Conservation (phyloP, 2,329 filamentous ascomycete genomes). For the Curvularia spicifera region DNA sequence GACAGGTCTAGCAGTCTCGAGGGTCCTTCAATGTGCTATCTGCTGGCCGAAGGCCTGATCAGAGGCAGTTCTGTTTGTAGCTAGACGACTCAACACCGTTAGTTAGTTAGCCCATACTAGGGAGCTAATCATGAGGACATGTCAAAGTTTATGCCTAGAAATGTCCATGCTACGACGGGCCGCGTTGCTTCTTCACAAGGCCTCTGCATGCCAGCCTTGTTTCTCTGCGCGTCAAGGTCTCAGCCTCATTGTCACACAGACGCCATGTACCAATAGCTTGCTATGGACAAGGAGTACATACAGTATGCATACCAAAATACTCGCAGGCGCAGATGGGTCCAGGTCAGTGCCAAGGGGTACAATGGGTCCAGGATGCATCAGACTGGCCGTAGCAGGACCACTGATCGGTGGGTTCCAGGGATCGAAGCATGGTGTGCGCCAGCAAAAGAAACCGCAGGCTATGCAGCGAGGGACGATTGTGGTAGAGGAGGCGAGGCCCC, state of each 20-base stretch:
- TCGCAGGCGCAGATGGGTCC: conserved; percentile 6
- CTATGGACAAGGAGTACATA: too few relatives aligned
- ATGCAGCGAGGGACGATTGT: conserved; percentile 11
- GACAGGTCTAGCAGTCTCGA: conserved; percentile 2
- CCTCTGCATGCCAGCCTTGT: conserved; percentile 1
- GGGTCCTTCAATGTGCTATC: neutral
- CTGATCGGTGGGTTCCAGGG: conserved; percentile 8
- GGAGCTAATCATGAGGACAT: neutral
- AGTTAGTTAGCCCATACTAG: neutral
- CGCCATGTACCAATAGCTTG: neutral
- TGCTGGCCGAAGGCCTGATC: neutral
- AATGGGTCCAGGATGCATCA: conserved; percentile 10
- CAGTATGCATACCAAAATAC: neutral
- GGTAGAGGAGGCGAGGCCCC: conserved; percentile 12
- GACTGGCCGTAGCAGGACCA: neutral
- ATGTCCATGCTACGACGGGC: conserved; percentile 2
- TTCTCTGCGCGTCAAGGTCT: conserved; percentile 6
- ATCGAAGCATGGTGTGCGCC: conserved; percentile 4
- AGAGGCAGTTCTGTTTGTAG: neutral
- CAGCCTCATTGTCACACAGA: conserved; percentile 9
- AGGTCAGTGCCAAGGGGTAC: neutral
- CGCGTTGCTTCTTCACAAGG: neutral
- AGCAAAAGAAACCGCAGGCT: conserved; percentile 13
- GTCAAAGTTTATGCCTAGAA: neutral
- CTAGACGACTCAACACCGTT: neutral